Base-by-base conservation (phyloP, 2,329 filamentous ascomycete genomes). In the Fusarium irregulare region DNA sequence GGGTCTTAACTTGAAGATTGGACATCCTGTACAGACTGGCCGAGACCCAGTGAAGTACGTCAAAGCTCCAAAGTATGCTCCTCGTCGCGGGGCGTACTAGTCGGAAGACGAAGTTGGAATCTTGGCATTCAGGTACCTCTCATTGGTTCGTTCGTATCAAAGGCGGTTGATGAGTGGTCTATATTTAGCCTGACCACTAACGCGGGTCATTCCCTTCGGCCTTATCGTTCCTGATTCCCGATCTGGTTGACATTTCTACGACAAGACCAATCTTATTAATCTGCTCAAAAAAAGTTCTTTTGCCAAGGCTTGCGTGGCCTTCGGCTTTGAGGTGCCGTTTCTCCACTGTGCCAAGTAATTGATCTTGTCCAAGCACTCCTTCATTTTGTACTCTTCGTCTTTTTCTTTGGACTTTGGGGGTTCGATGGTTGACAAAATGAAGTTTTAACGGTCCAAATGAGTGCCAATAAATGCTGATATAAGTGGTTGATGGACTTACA, bases 11-110 rank as follows among this genome's bases (percentile, higher is more conserved):
- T 75, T 91, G 68, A 81, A 79, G 25, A 78, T 84, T 20, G 83
- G 84, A 20, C 82, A 80, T 8, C 79, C 87, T 13, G 81, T 90
- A 6, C 78, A 83, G 75, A 87, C 85, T 49, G 84, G 84, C 7
- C 78, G 86, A 67, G 76, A 77, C 18, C 77, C 79, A 11, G 82
- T 89, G 9, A 72, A 79, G 48, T 70, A 83, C 7, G 83, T 85
- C 2, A 76, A 81, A 1, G 85, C 84, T 14, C 80, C 84, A 3
- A 77, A 71, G 40, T 90, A 84, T 74, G 73, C 75, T 41, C 72
- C 74, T 68, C 82, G 88, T n/a, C 69, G 76, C 30, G 84, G 81
- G 1, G 85, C 84, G 8, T 90, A 89, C 70, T 90, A 55, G 48
- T 27, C 4, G 18, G 8, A 45, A 13, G 7, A 14, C 10, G 10